Base-by-base conservation (phyloP, 495 filamentous ascomycete species). In the Aspergillus bridgeri region DNA sequence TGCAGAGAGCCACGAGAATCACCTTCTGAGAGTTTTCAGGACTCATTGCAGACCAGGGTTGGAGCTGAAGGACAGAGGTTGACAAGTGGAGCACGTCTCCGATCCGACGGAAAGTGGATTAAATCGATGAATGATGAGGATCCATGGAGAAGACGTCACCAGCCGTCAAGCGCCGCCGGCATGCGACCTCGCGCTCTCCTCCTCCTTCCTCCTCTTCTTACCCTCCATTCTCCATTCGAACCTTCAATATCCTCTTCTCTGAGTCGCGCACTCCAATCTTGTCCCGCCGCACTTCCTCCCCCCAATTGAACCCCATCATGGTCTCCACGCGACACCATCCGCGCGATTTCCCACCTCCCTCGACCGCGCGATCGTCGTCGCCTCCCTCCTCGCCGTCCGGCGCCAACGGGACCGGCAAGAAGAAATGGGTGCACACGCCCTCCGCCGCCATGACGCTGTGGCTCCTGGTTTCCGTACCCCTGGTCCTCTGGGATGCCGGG, bases 401-500 rank as follows among this genome's bases (percentile, higher is more conserved):
- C 33, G 60, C 59, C 38, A 67, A 57, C 51, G 62, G 62, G 29
- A 65, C 62, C 23, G 56, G 68, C 11, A 50, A 50, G 47, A 75
- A 75, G 54, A 74, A 70, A 63, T 74, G 86, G 86, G 72, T 83
- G 0, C 90, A 96, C 75, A 83, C 84, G 0, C 89, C 89, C 2
- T 79, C 83, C 18, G 76, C 77, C 19, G 65, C 85, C 6, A 79
- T 85, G 21, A 83, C 91, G 19, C 61, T 85, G 61, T 96, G 91
- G 91, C 81, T 96, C 22, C 61, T 81, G 48, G 27, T 92, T 52
- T 92, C 90, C n/a, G 73, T 93, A 4, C 91, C 92, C 3, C 76
- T 92, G 54, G 88, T 93, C n/a, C 60, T 79, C 46, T 95, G 92
- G 92, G 93, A 97, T 75, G 79, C 84, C 7, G 77, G 76, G 48